These are phyloP conservation scores for Bidens hawaiensis DNA, from an alignment of 140 eudicot species.

Conservation along the genomic window DNA sequence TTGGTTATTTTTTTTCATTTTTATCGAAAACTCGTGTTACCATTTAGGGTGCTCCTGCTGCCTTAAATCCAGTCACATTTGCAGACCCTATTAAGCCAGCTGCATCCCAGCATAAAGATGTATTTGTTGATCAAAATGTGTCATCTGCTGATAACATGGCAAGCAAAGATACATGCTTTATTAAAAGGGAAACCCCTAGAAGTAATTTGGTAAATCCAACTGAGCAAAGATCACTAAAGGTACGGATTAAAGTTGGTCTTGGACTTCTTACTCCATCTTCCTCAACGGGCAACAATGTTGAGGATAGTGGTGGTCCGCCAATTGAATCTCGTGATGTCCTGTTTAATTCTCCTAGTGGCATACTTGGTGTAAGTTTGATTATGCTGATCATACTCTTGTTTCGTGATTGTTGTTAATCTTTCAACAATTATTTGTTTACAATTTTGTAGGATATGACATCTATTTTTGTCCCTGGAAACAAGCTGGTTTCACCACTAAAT, in stretches of 20 bases:
- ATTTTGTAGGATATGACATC: constrained; percentile 77
- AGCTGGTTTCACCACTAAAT: constrained; percentile 75
- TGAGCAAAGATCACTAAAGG: constrained; percentile 46
- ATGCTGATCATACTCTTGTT: background rate
- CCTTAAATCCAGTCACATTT: constrained; percentile 28
- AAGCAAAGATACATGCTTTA: constrained; percentile 23
- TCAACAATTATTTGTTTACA: background rate
- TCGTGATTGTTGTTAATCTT: constrained; percentile 1
- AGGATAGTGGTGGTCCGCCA: constrained; percentile 37
- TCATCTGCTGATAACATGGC: constrained; percentile 19
- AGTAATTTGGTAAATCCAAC: constrained; percentile 32
- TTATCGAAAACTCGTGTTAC: constrained; percentile 34
- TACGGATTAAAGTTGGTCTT: constrained; percentile 80
- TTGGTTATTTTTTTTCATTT: constrained; percentile 19
- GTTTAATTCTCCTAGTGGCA: constrained; percentile 42
- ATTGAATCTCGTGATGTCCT: constrained; percentile 24
- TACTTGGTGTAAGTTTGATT: constrained; percentile 52
- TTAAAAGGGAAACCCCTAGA: constrained; percentile 20
- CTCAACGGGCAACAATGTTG: constrained; percentile 31
- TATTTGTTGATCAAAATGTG: constrained; percentile 9
- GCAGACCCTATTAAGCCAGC: constrained; percentile 32
- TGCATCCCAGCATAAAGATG: background rate
- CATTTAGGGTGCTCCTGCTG: constrained; percentile 36
- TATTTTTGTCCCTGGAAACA: constrained; percentile 39
- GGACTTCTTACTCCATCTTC: constrained; percentile 75